A percentile compares a stretch with the other conserved stretches of the same genome.
Conservation (phyloP, 164 flowering plant genomes). For the Akebia trifoliata region DNA sequence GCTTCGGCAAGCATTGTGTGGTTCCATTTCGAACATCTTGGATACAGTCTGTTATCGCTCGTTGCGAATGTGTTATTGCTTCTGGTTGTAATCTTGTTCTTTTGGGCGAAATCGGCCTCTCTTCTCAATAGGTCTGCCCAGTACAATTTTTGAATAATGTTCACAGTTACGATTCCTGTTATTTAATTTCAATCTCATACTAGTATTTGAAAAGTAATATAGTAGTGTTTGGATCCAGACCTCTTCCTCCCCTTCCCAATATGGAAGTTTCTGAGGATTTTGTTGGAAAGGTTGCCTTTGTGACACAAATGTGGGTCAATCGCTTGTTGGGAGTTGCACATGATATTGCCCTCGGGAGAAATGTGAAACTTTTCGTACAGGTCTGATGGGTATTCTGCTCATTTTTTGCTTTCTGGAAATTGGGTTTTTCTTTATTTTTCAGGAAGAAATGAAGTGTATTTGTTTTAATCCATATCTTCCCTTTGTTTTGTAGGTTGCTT, state of each 20-base stretch:
- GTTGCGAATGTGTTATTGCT: constrained; percentile 61
- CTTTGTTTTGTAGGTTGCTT: constrained; percentile 40
- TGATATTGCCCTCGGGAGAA: constrained; percentile 58
- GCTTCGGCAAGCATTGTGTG: constrained; percentile 47
- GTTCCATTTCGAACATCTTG: constrained; percentile 63
- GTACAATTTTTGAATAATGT: neutral
- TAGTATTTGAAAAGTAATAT: neutral
- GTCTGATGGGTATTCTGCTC: constrained; percentile 24
- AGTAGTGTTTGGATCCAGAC: constrained; percentile 39
- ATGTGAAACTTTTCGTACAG: constrained; percentile 51
- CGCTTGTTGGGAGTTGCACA: constrained; percentile 46
- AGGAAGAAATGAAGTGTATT: neutral
- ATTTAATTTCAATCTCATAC: neutral
- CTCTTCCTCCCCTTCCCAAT: constrained; percentile 84
- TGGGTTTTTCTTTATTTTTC: neutral
- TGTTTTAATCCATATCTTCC: neutral
- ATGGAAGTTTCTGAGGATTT: constrained; percentile 65
- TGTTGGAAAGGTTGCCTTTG: constrained; percentile 38
- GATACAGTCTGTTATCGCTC: constrained; percentile 51
- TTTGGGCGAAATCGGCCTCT: constrained; percentile 85
- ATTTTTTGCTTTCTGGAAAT: neutral
- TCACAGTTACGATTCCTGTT: neutral
- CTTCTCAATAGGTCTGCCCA: constrained; percentile 64
- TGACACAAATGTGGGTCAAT: constrained; percentile 43
- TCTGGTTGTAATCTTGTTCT: constrained; percentile 59